Base-by-base conservation (phyloP, 2,329 filamentous ascomycete species). In the Fusarium lyarnte region DNA sequence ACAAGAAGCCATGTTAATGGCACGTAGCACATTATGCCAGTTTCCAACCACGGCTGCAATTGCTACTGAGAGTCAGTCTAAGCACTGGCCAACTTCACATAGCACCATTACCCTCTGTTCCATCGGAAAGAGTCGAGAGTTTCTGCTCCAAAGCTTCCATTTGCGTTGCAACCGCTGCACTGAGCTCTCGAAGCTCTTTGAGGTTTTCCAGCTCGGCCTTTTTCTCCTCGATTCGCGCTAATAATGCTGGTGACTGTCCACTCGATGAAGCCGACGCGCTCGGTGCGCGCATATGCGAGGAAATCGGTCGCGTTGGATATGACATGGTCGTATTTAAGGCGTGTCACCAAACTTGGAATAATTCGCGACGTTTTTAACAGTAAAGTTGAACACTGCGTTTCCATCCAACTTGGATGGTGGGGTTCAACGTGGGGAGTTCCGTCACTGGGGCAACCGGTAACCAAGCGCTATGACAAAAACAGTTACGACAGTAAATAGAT, bases 1-100 rank as follows among this genome's bases (percentile, higher is more conserved):
- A 95, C 93, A 88, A 67, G 92, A 95, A 69, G 94, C 94, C 92
- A 96, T 95, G 78, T 92, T 92, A 78, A 97, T 95, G 45, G 93
- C 93, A 73, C 92, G 87, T 67, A 97, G 86, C 72, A 97, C 93
- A 76, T 94, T 95, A 81, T 95, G 92, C 94, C 94, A 97, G 80
- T 96, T 97, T 58, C 91, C 89, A 79, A 97, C 85, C 27, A 97
- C 93, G n/a, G 91, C 88, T 42, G 94, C 93, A 77, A 97, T 94
- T 67, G 92, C 93, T 94, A 70, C 74, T 41, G 57, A 61, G 66
- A n/a, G 69, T 82, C 46, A 80, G 76, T 54, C 16, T 21, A 21
- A 36, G 42, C 12, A 27, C 25, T 14, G 4, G 13, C 19, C 5
- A 41, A 10, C 43, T 17, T 3, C 21, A 8, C 10, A 13, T 16